Evolutionary conservation across 495 filamentous ascomycete species (phyloP).

Genomic region (Entonaema liquescens): DNA sequence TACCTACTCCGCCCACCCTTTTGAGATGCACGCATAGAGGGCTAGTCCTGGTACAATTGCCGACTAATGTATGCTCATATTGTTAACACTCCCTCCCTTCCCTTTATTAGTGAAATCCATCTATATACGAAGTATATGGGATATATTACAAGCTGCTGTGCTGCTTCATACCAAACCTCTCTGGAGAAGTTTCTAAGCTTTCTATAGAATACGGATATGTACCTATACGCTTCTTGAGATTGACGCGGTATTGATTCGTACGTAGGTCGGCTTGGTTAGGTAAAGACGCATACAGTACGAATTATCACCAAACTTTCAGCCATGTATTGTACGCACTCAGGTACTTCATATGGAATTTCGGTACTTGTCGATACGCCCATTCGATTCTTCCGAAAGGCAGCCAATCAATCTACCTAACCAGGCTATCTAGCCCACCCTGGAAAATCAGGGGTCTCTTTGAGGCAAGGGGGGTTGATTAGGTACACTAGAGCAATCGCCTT

Average conservation of each 20-base stretch:
- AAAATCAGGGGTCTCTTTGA: conserved; percentile 39
- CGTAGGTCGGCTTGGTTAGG: not conserved
- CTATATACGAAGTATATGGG: not conserved
- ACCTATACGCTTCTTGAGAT: not conserved
- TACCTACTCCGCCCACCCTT: conserved; percentile 22
- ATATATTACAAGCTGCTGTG: not conserved
- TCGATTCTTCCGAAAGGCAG: conserved; percentile 33
- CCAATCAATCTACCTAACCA: conserved; percentile 33
- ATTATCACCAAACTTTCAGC: conserved; percentile 2
- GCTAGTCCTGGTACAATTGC: conserved; percentile 6
- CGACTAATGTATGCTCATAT: conserved; percentile 3
- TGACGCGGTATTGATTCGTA: not conserved
- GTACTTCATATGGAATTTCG: conserved; percentile 31
- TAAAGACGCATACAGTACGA: conserved; percentile 26
- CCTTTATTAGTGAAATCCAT: not conserved
- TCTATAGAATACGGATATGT: not conserved
- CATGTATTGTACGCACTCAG: conserved; percentile 15
- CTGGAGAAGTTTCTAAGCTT: not conserved
- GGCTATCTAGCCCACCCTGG: conserved; percentile 14
- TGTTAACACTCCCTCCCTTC: not conserved
- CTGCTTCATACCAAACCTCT: not conserved
- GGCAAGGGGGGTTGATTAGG: conserved; percentile 32
- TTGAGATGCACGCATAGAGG: conserved; percentile 7
- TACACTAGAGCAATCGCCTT: conserved; percentile 13
- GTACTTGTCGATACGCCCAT: conserved; percentile 37